phyloP scores from a whole-genome alignment of 805 yeast genomes.

The Cyberlindnera amylophila region DNA sequence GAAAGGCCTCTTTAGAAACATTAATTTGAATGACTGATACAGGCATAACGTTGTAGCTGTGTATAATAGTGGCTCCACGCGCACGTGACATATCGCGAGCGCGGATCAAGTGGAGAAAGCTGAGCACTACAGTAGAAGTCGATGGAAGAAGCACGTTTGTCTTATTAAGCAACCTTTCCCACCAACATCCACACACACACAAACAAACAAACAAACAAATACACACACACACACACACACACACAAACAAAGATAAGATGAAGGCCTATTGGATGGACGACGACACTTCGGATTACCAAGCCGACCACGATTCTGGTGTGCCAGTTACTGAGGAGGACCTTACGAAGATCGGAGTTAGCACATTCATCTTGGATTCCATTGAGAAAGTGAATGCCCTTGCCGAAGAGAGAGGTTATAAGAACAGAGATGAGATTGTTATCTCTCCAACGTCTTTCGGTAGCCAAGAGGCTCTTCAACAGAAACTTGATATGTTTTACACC shows the following conservation, averaged over 20 bases:
- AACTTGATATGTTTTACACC: constrained; percentile 65
- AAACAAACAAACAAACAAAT: background rate
- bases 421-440: constrained; percentile 69
- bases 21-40: too few species aligned
- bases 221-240: background rate
- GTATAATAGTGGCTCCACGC: too few species aligned
- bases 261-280: constrained; percentile 61
- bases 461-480: constrained; percentile 58
- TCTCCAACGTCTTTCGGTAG: constrained; percentile 58
- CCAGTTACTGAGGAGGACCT: constrained; percentile 49
- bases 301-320: constrained; percentile 68
- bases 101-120: too few species aligned
- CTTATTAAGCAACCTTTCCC: too few species aligned
- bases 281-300: constrained; percentile 55
- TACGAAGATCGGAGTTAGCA: constrained; percentile 62
- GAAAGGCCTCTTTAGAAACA: too few species aligned
- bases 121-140: too few species aligned
- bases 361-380: constrained; percentile 45
- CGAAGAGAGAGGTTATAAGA: constrained; percentile 64
- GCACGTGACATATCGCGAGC: too few species aligned
- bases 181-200: too few species aligned
- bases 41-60: too few species aligned
- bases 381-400: constrained; percentile 67
- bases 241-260: constrained; percentile 22
- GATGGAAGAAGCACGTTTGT: too few species aligned